Conservation (phyloP, 2,329 filamentous ascomycete genomes). For the Alternaria viburni region DNA sequence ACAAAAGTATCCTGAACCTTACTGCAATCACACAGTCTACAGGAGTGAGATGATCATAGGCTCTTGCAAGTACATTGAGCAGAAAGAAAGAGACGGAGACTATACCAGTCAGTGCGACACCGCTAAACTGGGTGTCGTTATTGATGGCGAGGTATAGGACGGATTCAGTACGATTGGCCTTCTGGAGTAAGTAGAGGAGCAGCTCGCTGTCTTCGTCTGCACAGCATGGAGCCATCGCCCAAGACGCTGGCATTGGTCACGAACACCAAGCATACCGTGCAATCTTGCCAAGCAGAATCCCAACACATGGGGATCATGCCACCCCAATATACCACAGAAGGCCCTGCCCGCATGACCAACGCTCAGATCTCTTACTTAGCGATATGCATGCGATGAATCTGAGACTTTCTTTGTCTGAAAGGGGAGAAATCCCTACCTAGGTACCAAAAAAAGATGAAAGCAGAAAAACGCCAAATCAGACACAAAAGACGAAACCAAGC, state of each 20-base stretch:
- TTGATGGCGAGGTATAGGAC: neutral
- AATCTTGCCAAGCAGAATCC: neutral
- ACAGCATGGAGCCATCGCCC: neutral
- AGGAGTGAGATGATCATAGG: neutral
- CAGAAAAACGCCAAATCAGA: neutral
- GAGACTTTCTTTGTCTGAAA: neutral
- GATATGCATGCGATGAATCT: no score
- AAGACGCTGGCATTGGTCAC: neutral
- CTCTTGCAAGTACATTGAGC: neutral
- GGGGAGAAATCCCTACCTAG: rapidly evolving
- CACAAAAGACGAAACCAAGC: neutral
- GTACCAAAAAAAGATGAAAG: neutral
- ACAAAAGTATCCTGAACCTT: neutral
- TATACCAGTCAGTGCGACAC: neutral
- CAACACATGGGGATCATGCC: neutral
- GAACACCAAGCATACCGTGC: neutral
- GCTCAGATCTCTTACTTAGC: neutral
- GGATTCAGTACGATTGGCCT: neutral
- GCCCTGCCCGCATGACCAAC: neutral
- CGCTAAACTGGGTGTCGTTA: neutral
- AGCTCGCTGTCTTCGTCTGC: neutral
- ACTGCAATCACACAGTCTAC: neutral
- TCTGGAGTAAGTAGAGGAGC: neutral
- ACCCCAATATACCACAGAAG: neutral
- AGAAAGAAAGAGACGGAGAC: neutral